phyloP scores from a whole-genome alignment of 2,329 filamentous ascomycete species.

The Didymella pinodella region DNA sequence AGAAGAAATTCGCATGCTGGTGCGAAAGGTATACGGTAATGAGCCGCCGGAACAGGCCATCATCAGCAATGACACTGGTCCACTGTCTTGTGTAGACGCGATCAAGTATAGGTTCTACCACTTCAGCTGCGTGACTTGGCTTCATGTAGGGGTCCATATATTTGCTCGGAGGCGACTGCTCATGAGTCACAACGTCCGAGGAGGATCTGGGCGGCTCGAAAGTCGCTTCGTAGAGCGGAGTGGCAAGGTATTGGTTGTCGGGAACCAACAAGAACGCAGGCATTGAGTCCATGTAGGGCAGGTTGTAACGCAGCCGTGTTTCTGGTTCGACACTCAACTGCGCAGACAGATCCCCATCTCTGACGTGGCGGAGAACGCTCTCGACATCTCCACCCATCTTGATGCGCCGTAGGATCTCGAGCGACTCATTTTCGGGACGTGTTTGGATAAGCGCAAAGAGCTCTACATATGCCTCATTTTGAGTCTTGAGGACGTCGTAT shows the following conservation, averaged over 20 bases:
- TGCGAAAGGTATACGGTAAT: constrained; percentile 25
- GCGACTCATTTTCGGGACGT: constrained; percentile 20
- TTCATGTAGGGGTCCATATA: constrained; percentile 24
- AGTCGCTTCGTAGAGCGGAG: constrained; percentile 19
- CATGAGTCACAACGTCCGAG: neutral
- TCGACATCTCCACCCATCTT: constrained; percentile 23
- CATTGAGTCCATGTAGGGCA: constrained; percentile 20
- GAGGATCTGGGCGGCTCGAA: constrained; percentile 14
- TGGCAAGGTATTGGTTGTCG: constrained; percentile 22
- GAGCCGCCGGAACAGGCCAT: constrained; percentile 26
- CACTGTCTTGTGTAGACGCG: constrained; percentile 24
- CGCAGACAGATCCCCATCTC: constrained; percentile 26
- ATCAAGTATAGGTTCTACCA: constrained; percentile 27
- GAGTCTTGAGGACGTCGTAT: constrained; percentile 19
- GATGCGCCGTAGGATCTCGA: constrained; percentile 26
- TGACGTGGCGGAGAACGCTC: constrained; percentile 23
- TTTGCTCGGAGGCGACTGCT: constrained; percentile 3
- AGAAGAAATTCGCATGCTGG: constrained; percentile 22
- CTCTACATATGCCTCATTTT: constrained; percentile 26
- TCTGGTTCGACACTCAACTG: constrained; percentile 23
- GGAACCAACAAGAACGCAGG: constrained; percentile 16
- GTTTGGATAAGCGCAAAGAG: constrained; percentile 23
- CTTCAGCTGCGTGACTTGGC: constrained; percentile 27
- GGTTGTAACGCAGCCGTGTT: constrained; percentile 19
- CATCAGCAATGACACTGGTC: constrained; percentile 29